A percentile compares a stretch with the other conserved stretches of the same genome.
Evolutionary conservation across 208 protist genomes (phyloP).

Genomic region (Entamoeba invadens): DNA sequence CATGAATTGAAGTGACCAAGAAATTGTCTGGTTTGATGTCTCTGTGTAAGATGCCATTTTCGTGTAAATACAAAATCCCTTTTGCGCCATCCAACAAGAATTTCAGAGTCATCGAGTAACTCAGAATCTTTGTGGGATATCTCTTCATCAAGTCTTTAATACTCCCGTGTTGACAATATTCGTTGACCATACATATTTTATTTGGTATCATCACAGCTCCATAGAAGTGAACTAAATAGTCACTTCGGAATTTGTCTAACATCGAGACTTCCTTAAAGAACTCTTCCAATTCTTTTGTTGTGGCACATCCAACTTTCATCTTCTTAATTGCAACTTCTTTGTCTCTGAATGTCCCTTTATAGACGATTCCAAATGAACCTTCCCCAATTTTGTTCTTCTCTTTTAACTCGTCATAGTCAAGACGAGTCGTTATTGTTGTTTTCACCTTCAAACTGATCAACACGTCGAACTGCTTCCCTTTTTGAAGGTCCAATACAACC

Average conservation of each 20-base stretch:
- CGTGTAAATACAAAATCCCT: too few species aligned
- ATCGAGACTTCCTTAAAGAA: background rate
- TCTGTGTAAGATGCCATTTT: too few species aligned
- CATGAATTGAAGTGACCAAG: too few species aligned
- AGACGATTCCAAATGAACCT: background rate
- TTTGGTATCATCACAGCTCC: too few species aligned
- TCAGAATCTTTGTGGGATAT: background rate
- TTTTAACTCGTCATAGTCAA: background rate
- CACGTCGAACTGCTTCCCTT: background rate
- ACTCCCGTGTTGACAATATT: background rate
- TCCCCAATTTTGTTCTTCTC: background rate
- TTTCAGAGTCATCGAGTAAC: background rate
- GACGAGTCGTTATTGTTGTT: background rate
- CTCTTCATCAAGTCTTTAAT: background rate
- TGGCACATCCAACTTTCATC: background rate
- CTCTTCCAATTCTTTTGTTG: background rate
- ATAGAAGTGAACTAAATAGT: background rate
- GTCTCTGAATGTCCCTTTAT: background rate
- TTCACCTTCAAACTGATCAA: background rate
- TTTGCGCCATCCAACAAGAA: background rate
- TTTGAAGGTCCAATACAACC: background rate
- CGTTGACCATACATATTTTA: background rate
- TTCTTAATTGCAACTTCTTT: background rate
- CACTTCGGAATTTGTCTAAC: background rate
- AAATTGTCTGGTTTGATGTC: too few species aligned